Evolutionary conservation across 345 rosid species (phyloP).

Genomic region (Hypericum perforatum): DNA sequence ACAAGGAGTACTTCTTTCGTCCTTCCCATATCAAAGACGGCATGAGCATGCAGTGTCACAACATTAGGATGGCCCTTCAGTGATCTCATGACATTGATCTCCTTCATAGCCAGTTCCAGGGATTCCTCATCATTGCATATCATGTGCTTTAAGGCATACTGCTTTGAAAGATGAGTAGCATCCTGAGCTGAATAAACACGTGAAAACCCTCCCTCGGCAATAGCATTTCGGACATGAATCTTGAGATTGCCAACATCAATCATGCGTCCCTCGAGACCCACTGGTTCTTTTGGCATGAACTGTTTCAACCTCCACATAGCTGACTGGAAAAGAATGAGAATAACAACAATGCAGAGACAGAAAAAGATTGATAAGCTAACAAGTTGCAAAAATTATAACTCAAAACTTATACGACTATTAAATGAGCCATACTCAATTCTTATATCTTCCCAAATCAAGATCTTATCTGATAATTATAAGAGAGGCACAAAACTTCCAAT

Average conservation of each 20-base stretch:
- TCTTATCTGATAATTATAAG: too few relatives aligned
- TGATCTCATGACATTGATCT: constrained; percentile 73
- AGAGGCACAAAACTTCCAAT: too few relatives aligned
- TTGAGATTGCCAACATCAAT: constrained; percentile 74
- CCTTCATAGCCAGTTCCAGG: constrained; percentile 58
- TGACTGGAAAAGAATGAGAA: constrained; percentile 11
- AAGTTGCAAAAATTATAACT: too few relatives aligned
- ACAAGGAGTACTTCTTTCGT: constrained; percentile 83
- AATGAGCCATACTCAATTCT: too few relatives aligned
- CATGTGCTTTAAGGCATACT: constrained; percentile 90
- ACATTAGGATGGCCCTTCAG: constrained; percentile 88
- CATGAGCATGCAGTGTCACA: constrained; percentile 55
- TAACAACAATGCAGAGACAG: constrained; percentile 26
- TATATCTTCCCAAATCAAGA: too few relatives aligned
- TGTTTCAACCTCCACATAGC: constrained; percentile 95
- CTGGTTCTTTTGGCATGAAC: constrained; percentile 68
- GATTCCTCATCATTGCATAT: constrained; percentile 89
- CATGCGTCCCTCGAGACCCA: constrained; percentile 83
- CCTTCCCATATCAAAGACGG: constrained; percentile 80
- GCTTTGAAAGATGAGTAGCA: constrained; percentile 52
- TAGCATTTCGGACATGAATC: constrained; percentile 58
- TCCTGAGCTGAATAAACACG: constrained; percentile 85
- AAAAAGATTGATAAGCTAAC: neutral
- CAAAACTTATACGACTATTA: too few relatives aligned
- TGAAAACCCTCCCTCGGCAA: constrained; percentile 96